phyloP scores from a whole-genome alignment of 225 moss, liverwort and hornwort genomes.

The Physcomitrium patens region DNA sequence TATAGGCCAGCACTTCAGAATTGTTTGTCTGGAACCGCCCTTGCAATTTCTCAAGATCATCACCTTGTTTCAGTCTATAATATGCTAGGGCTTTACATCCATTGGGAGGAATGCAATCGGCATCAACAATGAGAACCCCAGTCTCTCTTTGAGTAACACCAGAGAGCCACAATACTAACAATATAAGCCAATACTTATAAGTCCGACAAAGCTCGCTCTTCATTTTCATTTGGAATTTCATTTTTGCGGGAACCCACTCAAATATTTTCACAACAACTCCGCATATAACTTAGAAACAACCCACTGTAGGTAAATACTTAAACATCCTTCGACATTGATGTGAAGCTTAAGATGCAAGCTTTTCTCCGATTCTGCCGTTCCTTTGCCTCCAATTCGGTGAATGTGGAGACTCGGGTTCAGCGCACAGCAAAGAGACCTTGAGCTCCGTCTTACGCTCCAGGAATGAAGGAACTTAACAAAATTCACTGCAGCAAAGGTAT shows the following conservation, averaged over 20 bases:
- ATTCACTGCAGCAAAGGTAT: constrained; percentile 32
- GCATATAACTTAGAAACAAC: constrained; percentile 21
- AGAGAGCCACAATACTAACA: constrained; percentile 27
- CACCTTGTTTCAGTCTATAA: constrained; percentile 32
- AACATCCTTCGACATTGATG: background rate
- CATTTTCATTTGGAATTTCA: constrained; percentile 21
- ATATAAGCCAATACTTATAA: constrained; percentile 9
- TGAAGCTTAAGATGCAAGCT: background rate
- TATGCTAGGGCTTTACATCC: constrained; percentile 53
- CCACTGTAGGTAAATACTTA: constrained; percentile 1
- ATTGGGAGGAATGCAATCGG: constrained; percentile 41
- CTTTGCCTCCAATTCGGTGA: constrained; percentile 1
- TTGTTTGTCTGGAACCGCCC: constrained; percentile 29
- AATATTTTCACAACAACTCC: constrained; percentile 29
- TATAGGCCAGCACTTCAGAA: constrained; percentile 17
- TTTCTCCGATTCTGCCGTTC: constrained; percentile 2
- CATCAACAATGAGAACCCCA: constrained; percentile 34
- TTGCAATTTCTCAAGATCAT: constrained; percentile 24
- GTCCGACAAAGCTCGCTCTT: constrained; percentile 21
- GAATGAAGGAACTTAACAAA: constrained; percentile 9
- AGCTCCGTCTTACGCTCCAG: background rate
- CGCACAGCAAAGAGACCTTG: constrained; percentile 1
- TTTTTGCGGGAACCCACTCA: constrained; percentile 1
- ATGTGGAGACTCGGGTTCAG: background rate
- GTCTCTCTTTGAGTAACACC: constrained; percentile 15